These are phyloP conservation scores for Talaromyces rugulosus DNA, from an alignment of 2,329 filamentous ascomycete species.

Conservation along the genomic window DNA sequence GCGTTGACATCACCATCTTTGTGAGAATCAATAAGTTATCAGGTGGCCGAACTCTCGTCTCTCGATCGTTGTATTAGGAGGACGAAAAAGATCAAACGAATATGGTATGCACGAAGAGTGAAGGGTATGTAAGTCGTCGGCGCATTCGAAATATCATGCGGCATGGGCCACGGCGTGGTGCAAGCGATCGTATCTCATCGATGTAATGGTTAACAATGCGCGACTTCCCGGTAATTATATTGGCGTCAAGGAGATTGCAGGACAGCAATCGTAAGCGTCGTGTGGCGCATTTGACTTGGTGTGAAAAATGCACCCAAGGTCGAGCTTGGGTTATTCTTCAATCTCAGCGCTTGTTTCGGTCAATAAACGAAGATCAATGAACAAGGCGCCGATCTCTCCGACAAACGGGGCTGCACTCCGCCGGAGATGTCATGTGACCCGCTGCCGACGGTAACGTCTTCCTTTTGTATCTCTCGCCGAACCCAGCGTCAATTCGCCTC, in stretches of 20 bases:
- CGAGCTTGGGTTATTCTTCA: background rate
- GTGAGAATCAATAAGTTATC: background rate
- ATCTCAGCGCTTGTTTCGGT: background rate
- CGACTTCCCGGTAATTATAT: background rate
- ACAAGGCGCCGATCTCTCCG: background rate
- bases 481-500: slow-evolving; percentile 11
- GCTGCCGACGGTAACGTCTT: background rate
- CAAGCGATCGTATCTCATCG: background rate
- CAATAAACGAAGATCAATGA: background rate
- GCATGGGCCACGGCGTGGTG: background rate
- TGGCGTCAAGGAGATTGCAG: background rate
- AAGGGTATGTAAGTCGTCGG: background rate
- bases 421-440: slow-evolving; percentile 1
- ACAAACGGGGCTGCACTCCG: background rate
- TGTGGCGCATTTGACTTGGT: background rate
- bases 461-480: background rate
- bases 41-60: background rate
- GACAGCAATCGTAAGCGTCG: background rate
- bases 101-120: background rate
- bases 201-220: background rate
- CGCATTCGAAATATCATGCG: background rate
- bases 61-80: background rate
- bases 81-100: background rate
- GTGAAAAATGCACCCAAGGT: background rate
- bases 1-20: slow-evolving; percentile 28